Conservation (phyloP, 805 yeast genomes). For the Ogataea paradorogensis region DNA sequence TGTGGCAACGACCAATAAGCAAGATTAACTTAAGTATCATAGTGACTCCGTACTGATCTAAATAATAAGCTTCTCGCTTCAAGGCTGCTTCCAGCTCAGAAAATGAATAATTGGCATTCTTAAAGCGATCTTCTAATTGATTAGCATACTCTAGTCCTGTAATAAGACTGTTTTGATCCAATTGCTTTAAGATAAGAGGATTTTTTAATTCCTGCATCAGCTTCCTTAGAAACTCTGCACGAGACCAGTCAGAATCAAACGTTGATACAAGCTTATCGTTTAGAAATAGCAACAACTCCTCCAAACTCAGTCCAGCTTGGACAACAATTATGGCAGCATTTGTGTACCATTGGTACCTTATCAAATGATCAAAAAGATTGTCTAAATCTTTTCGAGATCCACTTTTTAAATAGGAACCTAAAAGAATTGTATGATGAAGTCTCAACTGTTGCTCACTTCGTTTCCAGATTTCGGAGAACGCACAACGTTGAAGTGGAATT, state of each 20-base stretch:
- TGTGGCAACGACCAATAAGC: neutral
- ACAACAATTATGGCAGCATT: slow-evolving; percentile 12
- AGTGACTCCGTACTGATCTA: neutral
- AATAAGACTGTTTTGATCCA: slow-evolving; percentile 3
- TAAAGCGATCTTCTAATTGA: slow-evolving; percentile 6
- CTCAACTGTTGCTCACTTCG: neutral
- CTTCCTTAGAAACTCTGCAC: slow-evolving; percentile 12
- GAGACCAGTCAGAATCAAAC: slow-evolving; percentile 13
- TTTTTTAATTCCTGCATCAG: slow-evolving; percentile 3
- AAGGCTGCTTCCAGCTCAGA: neutral
- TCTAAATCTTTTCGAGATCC: neutral
- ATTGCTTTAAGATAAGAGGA: slow-evolving; percentile 8
- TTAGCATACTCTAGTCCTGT: slow-evolving; percentile 9
- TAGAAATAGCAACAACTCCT: slow-evolving; percentile 5
- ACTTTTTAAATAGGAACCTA: neutral
- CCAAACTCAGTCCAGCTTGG: slow-evolving; percentile 6
- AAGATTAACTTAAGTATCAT: neutral
- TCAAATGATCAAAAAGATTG: slow-evolving; percentile 4
- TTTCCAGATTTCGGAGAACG: neutral
- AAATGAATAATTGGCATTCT: neutral
- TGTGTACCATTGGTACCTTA: slow-evolving; percentile 11
- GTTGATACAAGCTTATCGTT: slow-evolving; percentile 4
- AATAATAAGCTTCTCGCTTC: neutral
- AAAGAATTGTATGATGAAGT: slow-evolving; percentile 1
- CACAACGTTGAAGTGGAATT: neutral